Evolutionary conservation across 1,284 basidiomycete genomes (phyloP).

Genomic region (Tilletia horrida): DNA sequence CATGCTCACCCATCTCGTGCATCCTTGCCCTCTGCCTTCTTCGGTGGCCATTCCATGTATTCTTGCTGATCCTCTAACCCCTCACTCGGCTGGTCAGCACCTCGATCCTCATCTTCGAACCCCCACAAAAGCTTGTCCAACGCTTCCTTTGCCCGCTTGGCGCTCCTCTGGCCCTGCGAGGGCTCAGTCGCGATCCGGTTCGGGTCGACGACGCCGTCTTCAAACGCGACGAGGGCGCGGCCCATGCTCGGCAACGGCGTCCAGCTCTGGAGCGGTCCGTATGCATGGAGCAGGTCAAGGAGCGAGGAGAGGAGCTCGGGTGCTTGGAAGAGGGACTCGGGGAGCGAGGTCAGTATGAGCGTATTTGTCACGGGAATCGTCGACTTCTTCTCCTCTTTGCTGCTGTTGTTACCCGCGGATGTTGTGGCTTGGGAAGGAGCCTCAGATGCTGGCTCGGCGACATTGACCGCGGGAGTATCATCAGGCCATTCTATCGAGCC

Average conservation of each 20-base stretch:
- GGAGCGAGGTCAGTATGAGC: constrained; percentile 45
- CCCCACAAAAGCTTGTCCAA: constrained; percentile 41
- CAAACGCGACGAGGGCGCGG: constrained; percentile 41
- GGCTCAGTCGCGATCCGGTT: not conserved
- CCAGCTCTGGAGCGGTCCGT: constrained; percentile 46
- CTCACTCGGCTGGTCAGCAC: not conserved
- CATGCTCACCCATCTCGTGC: constrained; percentile 15
- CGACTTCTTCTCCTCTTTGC: constrained; percentile 1
- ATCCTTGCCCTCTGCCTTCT: constrained; percentile 13
- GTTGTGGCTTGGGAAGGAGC: not conserved
- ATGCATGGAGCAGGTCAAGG: constrained; percentile 42
- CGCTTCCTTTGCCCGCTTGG: constrained; percentile 35
- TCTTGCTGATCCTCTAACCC: not conserved
- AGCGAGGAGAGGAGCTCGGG: constrained; percentile 31
- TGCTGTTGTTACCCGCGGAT: not conserved
- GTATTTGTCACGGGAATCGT: constrained; percentile 33
- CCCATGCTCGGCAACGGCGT: constrained; percentile 43
- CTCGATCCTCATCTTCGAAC: constrained; percentile 31
- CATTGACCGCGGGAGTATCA: not conserved
- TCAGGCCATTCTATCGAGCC: constrained; percentile 3
- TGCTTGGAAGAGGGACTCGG: constrained; percentile 40
- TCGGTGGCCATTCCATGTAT: constrained; percentile 13
- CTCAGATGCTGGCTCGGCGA: too few species aligned
- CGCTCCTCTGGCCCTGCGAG: constrained; percentile 24
- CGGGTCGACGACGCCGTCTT: constrained; percentile 19